Conservation (phyloP, 352 stramenopile genomes). For the Phytopythium aichiense region DNA sequence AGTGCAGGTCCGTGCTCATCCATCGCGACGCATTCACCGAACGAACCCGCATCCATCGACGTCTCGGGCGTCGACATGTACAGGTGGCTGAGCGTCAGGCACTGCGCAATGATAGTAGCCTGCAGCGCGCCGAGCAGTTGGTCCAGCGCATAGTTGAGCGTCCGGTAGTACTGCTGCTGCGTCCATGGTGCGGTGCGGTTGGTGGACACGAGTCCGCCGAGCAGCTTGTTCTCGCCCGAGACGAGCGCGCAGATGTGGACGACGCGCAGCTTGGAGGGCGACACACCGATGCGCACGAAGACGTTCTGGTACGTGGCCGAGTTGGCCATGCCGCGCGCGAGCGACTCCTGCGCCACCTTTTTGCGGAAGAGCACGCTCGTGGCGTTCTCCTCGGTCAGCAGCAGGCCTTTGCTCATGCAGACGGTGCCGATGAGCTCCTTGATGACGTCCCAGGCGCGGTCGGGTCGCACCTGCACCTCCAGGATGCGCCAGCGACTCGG, state of each 20-base stretch:
- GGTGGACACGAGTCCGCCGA: conserved; percentile 46
- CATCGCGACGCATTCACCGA: background rate
- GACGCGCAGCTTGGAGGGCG: conserved; percentile 71
- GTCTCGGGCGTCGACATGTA: conserved; percentile 79
- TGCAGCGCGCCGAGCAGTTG: conserved; percentile 68
- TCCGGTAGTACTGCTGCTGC: conserved; percentile 30
- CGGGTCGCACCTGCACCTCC: conserved; percentile 61
- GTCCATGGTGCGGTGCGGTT: conserved; percentile 30
- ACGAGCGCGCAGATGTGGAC: conserved; percentile 66
- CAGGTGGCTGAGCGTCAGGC: conserved; percentile 59
- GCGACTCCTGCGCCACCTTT: conserved; percentile 50
- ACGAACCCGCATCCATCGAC: conserved; percentile 45
- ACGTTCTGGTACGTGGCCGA: conserved; percentile 69
- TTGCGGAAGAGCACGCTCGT: conserved; percentile 73
- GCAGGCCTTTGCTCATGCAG: conserved; percentile 70
- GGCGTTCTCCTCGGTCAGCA: conserved; percentile 47
- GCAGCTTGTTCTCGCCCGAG: conserved; percentile 57
- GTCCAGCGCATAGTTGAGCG: conserved; percentile 52
- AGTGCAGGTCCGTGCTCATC: background rate
- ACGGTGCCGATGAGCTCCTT: conserved; percentile 74
- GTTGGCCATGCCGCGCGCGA: conserved; percentile 65
- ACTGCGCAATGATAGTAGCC: conserved; percentile 61
- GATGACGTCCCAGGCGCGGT: conserved; percentile 72
- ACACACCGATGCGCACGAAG: conserved; percentile 67
- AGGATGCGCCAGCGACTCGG: conserved; percentile 64